A percentile compares a stretch with the other conserved stretches of the same genome.
These are phyloP conservation scores for Solanum hybrid DNA, from an alignment of 305 asterid genomes.

Conservation along the genomic window DNA sequence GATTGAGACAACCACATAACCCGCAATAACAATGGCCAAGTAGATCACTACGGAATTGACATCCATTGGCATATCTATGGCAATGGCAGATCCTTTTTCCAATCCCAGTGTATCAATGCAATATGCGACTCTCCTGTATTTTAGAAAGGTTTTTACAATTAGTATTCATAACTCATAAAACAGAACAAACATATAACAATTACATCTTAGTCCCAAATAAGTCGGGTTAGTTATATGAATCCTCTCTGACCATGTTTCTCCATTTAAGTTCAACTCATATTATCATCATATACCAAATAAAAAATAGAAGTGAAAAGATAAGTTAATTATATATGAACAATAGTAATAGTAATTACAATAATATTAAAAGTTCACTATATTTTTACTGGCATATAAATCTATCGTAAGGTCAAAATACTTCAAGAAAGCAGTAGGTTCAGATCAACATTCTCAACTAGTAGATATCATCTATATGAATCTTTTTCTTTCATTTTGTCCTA, in stretches of 20 bases:
- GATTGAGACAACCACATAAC: slow-evolving; percentile 83
- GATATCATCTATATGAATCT: background rate
- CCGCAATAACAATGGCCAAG: slow-evolving; percentile 87
- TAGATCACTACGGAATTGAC: slow-evolving; percentile 82
- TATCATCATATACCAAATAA: background rate
- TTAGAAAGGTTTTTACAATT: background rate
- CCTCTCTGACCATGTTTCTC: background rate
- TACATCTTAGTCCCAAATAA: background rate
- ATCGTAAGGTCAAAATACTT: background rate
- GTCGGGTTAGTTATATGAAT: background rate
- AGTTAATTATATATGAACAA: background rate
- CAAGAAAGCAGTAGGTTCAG: background rate
- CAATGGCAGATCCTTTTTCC: slow-evolving; percentile 87
- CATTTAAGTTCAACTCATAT: background rate
- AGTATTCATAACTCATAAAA: background rate
- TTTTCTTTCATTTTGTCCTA: background rate
- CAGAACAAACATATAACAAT: background rate
- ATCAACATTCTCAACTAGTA: background rate
- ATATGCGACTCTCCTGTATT: slow-evolving; percentile 62
- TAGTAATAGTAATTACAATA: background rate
- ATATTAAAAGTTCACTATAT: background rate
- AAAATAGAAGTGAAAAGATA: background rate
- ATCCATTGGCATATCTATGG: slow-evolving; percentile 97
- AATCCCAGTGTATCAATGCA: slow-evolving; percentile 69
- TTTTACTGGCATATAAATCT: background rate